These are phyloP conservation scores for Fraxinus albicans DNA, from an alignment of 305 asterid species.

Conservation along the genomic window DNA sequence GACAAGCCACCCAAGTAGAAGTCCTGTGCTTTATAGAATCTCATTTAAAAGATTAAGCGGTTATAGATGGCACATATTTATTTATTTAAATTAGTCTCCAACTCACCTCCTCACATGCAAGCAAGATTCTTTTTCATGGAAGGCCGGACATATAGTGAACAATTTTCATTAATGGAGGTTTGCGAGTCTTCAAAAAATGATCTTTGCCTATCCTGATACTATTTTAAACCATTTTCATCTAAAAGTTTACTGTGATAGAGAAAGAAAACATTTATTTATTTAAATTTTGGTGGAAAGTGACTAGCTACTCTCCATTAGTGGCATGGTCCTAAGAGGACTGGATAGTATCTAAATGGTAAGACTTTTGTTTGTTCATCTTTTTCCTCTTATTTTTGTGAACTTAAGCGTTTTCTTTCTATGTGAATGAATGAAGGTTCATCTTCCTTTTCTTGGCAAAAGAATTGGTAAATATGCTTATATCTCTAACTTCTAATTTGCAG, in stretches of 20 bases:
- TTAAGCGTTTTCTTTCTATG: neutral
- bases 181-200: neutral
- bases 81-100: neutral
- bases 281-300: neutral
- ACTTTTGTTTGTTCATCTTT: neutral
- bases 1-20: neutral
- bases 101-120: neutral
- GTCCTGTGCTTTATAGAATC: neutral
- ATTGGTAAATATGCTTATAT: neutral
- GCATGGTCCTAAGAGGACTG: neutral
- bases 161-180: neutral
- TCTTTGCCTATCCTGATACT: neutral
- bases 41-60: neutral
- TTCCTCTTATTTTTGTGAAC: neutral
- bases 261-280: neutral
- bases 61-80: neutral
- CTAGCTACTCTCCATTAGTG: neutral
- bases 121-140: neutral
- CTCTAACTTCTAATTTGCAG: slow-evolving; percentile 39
- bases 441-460: neutral
- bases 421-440: neutral
- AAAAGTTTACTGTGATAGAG: neutral
- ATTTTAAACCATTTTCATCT: neutral
- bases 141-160: neutral
- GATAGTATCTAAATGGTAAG: neutral